Percentiles rank a stretch among this genome's conserved stretches.
These are phyloP conservation scores for Diospyros kaki DNA, from an alignment of 148 eudicot species.

Conservation along the genomic window DNA sequence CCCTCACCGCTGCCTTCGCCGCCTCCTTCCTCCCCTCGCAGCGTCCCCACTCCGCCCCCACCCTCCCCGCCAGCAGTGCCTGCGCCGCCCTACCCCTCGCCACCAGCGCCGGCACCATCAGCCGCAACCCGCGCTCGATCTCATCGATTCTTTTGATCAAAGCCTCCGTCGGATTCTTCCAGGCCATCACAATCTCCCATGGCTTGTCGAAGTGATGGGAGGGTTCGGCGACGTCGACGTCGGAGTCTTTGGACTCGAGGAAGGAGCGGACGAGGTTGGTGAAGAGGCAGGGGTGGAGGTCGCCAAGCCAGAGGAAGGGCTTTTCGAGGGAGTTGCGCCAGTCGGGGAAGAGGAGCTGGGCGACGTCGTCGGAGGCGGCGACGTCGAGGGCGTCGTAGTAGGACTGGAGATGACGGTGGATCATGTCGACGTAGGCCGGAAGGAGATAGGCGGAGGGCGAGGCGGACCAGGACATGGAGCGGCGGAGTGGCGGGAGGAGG, in stretches of 20 bases:
- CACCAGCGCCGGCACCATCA: constrained; percentile 67
- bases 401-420: constrained; percentile 60
- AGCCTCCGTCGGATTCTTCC: constrained; percentile 34
- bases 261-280: constrained; percentile 69
- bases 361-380: constrained; percentile 49
- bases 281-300: constrained; percentile 79
- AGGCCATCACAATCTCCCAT: constrained; percentile 39
- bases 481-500: constrained; percentile 64
- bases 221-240: constrained; percentile 5
- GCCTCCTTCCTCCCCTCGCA: constrained; percentile 13
- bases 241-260: constrained; percentile 30
- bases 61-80: constrained; percentile 36
- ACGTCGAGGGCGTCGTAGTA: constrained; percentile 69
- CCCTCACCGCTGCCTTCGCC: constrained; percentile 20
- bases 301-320: constrained; percentile 83
- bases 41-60: constrained; percentile 41
- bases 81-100: constrained; percentile 54
- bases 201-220: constrained; percentile 17
- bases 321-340: constrained; percentile 56
- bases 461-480: constrained; percentile 30
- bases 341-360: constrained; percentile 55
- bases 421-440: constrained; percentile 42
- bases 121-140: constrained; percentile 77
- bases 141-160: constrained; percentile 50
- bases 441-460: constrained; percentile 41